Percentiles rank a stretch among this genome's conserved stretches.
Evolutionary conservation across 306 rosid species (phyloP).

Genomic region (Rubus parviflorus): DNA sequence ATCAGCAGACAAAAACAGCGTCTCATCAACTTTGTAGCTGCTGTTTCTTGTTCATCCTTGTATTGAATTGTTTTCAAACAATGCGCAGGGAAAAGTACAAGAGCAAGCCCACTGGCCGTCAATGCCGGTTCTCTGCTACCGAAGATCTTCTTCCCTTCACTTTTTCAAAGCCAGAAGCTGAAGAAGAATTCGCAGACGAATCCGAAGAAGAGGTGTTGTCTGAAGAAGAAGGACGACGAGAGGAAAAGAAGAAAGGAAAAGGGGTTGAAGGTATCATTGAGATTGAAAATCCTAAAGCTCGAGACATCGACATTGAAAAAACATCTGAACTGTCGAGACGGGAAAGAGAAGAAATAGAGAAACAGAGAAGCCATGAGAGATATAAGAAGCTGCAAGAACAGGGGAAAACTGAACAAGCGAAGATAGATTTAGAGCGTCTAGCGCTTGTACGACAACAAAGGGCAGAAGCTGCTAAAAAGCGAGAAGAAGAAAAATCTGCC

Average conservation of each 20-base stretch:
- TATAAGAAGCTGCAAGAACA: conserved; percentile 84
- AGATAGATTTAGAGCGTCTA: conserved; percentile 81
- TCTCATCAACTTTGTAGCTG: not conserved
- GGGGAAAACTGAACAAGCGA: conserved; percentile 87
- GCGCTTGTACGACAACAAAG: conserved; percentile 73
- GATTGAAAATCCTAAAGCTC: conserved; percentile 88
- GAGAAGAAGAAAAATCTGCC: conserved; percentile 89
- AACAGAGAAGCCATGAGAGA: conserved; percentile 79
- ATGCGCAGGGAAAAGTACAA: conserved; percentile 93
- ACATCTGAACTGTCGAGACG: conserved; percentile 93
- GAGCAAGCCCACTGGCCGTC: conserved; percentile 78
- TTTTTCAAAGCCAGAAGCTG: conserved; percentile 57
- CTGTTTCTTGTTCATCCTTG: not conserved
- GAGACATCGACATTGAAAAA: conserved; percentile 64
- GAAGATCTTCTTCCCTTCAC: conserved; percentile 55
- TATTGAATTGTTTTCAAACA: not conserved
- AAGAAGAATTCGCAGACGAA: conserved; percentile 34
- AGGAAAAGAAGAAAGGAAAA: conserved; percentile 64
- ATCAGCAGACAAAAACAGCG: not conserved
- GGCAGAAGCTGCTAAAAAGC: conserved; percentile 83
- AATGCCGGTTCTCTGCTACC: conserved; percentile 76
- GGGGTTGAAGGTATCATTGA: conserved; percentile 67
- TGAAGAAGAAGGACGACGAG: conserved; percentile 42
- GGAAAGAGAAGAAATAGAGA: conserved; percentile 92
- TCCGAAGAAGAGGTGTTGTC: conserved; percentile 42